Evolutionary conservation across 768 basidiomycete genomes (phyloP).

Genomic region (Phylloporus sp.): DNA sequence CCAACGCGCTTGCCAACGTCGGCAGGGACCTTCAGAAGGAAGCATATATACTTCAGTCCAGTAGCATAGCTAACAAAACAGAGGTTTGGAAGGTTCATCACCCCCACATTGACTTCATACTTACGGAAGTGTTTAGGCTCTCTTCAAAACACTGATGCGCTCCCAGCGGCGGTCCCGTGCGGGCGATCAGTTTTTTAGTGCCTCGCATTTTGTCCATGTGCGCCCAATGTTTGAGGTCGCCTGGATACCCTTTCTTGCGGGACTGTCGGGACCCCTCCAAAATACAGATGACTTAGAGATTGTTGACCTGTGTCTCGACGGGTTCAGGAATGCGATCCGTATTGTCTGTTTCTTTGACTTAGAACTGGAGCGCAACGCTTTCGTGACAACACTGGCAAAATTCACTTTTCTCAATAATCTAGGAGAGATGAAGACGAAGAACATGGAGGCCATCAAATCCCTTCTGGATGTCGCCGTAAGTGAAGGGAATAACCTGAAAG

Average conservation of each 20-base stretch:
- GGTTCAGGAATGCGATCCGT: slow-evolving; percentile 94
- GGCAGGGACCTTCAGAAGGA: slow-evolving; percentile 95
- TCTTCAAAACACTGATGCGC: slow-evolving; percentile 90
- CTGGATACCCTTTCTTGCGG: slow-evolving; percentile 98
- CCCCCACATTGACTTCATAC: background rate
- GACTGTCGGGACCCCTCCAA: slow-evolving; percentile 90
- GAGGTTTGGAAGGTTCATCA: slow-evolving; percentile 52
- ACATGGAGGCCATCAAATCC: slow-evolving; percentile 98
- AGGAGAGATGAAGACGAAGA: slow-evolving; percentile 98
- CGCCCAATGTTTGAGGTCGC: slow-evolving; percentile 99
- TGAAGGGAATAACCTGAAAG: slow-evolving; percentile 96
- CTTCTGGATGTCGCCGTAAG: slow-evolving; percentile 91
- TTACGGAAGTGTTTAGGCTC: slow-evolving; percentile 49
- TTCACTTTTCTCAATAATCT: slow-evolving; percentile 98
- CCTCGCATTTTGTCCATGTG: slow-evolving; percentile 94
- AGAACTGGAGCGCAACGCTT: slow-evolving; percentile 97
- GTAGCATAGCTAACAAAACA: slow-evolving; percentile 94
- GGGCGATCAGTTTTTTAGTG: slow-evolving; percentile 91
- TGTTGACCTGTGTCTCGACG: slow-evolving; percentile 89
- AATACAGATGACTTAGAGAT: slow-evolving; percentile 92
- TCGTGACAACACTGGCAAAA: slow-evolving; percentile 92
- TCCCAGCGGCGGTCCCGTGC: slow-evolving; percentile 81
- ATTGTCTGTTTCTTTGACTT: slow-evolving; percentile 97
- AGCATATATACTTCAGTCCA: slow-evolving; percentile 92
- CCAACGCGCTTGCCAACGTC: slow-evolving; percentile 80